Conservation (phyloP, 805 yeast species). For the Wickerhamiella alocasiicola region DNA sequence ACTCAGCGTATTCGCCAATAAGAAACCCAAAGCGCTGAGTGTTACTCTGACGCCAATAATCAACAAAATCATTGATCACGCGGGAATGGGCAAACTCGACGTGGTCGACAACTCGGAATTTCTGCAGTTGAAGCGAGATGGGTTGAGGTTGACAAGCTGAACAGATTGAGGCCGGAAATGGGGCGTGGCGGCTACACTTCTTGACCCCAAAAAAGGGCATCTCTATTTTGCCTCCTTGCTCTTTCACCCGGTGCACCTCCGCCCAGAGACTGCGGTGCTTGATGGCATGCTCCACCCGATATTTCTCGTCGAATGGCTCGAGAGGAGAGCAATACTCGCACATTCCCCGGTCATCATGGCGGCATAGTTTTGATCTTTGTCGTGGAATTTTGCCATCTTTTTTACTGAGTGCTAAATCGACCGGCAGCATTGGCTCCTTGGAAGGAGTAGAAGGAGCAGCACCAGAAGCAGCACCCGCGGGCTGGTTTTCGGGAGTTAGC, state of each 20-base stretch:
- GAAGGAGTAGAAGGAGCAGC: background rate
- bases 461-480: background rate
- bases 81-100: slow-evolving; percentile 73
- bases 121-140: slow-evolving; percentile 79
- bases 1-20: slow-evolving; percentile 68
- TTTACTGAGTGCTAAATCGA: slow-evolving; percentile 56
- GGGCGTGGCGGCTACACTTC: slow-evolving; percentile 72
- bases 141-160: slow-evolving; percentile 96
- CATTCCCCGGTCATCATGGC: slow-evolving; percentile 90
- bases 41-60: slow-evolving; percentile 84
- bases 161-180: slow-evolving; percentile 93
- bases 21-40: slow-evolving; percentile 75
- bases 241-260: slow-evolving; percentile 51
- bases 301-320: slow-evolving; percentile 85
- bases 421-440: slow-evolving; percentile 25
- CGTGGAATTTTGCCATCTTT: slow-evolving; percentile 65
- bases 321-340: slow-evolving; percentile 94
- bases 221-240: slow-evolving; percentile 58
- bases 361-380: slow-evolving; percentile 49
- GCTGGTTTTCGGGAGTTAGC: background rate
- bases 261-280: slow-evolving; percentile 87
- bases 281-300: slow-evolving; percentile 60
- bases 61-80: slow-evolving; percentile 71
- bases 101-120: slow-evolving; percentile 93
- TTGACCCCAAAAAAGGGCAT: slow-evolving; percentile 57